Conservation (phyloP, 257 asterid genomes). For the Solanum sitiens region DNA sequence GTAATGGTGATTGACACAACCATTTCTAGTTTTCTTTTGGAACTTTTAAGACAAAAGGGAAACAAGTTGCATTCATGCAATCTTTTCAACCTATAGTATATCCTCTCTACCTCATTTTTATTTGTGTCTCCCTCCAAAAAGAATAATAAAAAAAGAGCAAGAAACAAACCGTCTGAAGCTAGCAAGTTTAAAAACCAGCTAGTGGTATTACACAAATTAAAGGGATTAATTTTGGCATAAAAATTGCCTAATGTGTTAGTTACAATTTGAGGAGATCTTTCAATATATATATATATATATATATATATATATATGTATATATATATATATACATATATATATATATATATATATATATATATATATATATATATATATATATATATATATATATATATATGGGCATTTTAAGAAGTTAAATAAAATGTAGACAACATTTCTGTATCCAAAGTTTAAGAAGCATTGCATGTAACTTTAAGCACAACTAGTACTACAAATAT, state of each 20-base stretch:
- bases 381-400: background rate
- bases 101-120: too few relatives aligned
- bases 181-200: background rate
- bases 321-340: too few relatives aligned
- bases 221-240: background rate
- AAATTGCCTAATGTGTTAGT: background rate
- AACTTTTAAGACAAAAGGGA: background rate
- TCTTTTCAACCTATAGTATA: too few relatives aligned
- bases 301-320: too few relatives aligned
- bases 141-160: background rate
- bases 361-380: too few relatives aligned
- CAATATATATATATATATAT: too few relatives aligned
- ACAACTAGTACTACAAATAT: background rate
- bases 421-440: background rate
- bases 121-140: too few relatives aligned
- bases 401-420: background rate
- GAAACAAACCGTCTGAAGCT: background rate
- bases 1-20: background rate
- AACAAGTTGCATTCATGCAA: conserved; percentile 64
- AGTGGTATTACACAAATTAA: background rate
- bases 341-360: background rate
- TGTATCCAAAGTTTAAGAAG: background rate
- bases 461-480: background rate
- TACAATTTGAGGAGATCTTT: background rate
- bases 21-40: background rate